These are phyloP conservation scores for Lasiodiplodia theobromae DNA, from an alignment of 2,329 filamentous ascomycete species.

Conservation along the genomic window DNA sequence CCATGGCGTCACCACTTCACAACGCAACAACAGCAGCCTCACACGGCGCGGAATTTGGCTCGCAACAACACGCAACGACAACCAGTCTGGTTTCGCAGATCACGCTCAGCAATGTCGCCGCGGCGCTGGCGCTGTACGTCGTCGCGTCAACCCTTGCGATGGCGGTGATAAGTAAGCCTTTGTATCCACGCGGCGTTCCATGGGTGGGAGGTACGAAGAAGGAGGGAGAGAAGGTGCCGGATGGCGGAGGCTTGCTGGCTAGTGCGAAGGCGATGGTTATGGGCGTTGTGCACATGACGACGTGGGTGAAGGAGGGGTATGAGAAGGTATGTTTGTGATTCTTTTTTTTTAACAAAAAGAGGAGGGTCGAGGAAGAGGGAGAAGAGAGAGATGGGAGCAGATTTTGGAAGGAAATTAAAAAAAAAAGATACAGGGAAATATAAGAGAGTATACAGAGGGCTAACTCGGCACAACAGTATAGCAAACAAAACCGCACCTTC, in stretches of 20 bases:
- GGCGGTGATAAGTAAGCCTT: background rate
- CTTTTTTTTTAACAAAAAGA: background rate
- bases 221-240: background rate
- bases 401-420: background rate
- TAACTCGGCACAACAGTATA: slow-evolving; percentile 33
- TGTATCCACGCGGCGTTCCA: background rate
- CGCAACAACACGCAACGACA: background rate
- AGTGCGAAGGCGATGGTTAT: background rate
- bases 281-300: slow-evolving; percentile 5
- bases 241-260: background rate
- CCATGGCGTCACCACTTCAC: background rate
- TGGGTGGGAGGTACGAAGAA: background rate
- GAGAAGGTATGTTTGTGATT: slow-evolving; percentile 5
- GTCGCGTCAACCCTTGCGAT: background rate
- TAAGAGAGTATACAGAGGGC: background rate
- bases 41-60: background rate
- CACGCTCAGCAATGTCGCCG: slow-evolving; percentile 5
- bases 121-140: slow-evolving; percentile 3
- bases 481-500: slow-evolving; percentile 38
- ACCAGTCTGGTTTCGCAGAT: background rate
- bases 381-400: background rate
- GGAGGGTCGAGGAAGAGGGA: no score
- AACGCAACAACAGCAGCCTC: background rate
- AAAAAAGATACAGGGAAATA: background rate
- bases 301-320: slow-evolving; percentile 14